Base-by-base conservation (phyloP, 371 early-diverging fungal species). In the Rhizopus arrhizus region DNA sequence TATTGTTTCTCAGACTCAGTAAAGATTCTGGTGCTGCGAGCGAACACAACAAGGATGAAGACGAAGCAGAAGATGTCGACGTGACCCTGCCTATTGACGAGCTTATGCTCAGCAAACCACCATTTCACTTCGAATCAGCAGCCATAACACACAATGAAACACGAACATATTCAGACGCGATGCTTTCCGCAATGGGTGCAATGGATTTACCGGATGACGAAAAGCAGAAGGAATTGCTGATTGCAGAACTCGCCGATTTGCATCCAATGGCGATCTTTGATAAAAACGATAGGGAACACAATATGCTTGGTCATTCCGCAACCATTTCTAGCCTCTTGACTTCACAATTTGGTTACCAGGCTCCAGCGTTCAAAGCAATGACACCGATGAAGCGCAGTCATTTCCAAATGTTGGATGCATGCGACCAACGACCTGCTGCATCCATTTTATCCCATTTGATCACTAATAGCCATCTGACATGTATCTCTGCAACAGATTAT, bases 191-290 rank as follows among this genome's bases (percentile, higher is more conserved):
- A 36, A 36, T 36, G 36, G 36, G 36, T 36, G 36, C 36, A 36
- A 36, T 36, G 36, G 36, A 36, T 36, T 36, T 36, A 36, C 36
- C 36, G 36, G 36, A 36, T 36, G 36, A 36, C 36, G 36, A 36
- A 36, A 36, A 36, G 36, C 36, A 36, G 32, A 55, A 55, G 55
- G 42, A 55, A 42, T 42, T 55, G n/a, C 15, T 43, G 55, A 55
- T 55, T 33, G 55, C 55, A 2, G 55, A 55, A 43, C 33, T 55
- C 32, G 55, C 32, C 33, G 55, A 41, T 42, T 55, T 42, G 40
- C 41, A 55, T 15, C 55, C 55, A 31, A 33, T 55, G 55, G 55
- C 43, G 32, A 42, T 29, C 41, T 55, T 55, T 55, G 55, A 55
- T 55, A 42, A 12, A 33, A 42, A 55, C 43, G 42, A 55, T 29